A percentile compares a stretch with the other conserved stretches of the same genome.
phyloP scores from a whole-genome alignment of 768 basidiomycete species.

The Tylopilus rubrobrunneus region DNA sequence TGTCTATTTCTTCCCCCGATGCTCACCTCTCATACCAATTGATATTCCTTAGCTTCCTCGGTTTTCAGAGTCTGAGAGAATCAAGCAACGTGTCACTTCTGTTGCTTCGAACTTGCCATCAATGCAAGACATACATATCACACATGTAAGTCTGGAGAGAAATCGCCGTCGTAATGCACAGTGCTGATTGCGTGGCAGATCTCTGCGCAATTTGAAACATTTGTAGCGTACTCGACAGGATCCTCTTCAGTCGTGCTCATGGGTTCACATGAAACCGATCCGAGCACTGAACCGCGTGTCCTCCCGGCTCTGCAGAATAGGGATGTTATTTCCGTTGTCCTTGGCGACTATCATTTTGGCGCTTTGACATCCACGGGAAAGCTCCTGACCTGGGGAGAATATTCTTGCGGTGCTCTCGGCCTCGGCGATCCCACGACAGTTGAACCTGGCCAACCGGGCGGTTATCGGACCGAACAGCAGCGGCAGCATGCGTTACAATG shows the following conservation, averaged over 20 bases:
- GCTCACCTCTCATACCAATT: background rate
- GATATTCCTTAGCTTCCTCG: conserved; percentile 54
- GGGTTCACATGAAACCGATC: conserved; percentile 49
- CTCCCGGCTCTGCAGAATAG: conserved; percentile 72
- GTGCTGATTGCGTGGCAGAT: conserved; percentile 44
- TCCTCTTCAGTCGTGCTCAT: conserved; percentile 69
- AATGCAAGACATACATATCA: conserved; percentile 56
- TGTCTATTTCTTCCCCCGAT: conserved; percentile 23
- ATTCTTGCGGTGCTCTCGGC: conserved; percentile 79
- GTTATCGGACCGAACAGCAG: conserved; percentile 42
- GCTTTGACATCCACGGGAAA: conserved; percentile 78
- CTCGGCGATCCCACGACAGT: conserved; percentile 69
- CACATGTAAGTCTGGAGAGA: conserved; percentile 58
- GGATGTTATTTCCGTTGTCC: conserved; percentile 78
- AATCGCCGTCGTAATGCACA: background rate
- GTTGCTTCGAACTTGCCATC: conserved; percentile 33
- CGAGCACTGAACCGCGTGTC: conserved; percentile 50
- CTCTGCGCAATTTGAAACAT: conserved; percentile 78
- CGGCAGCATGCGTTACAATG: conserved; percentile 26
- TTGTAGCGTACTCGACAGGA: conserved; percentile 78
- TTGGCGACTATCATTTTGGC: conserved; percentile 91
- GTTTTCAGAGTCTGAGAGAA: conserved; percentile 60
- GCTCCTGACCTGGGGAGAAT: conserved; percentile 77
- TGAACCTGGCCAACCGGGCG: conserved; percentile 55
- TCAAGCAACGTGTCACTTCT: conserved; percentile 46